Percentiles rank a stretch among this genome's conserved stretches.
Evolutionary conservation across 83 land plant species (phyloP).

Genomic region (Picea abies): DNA sequence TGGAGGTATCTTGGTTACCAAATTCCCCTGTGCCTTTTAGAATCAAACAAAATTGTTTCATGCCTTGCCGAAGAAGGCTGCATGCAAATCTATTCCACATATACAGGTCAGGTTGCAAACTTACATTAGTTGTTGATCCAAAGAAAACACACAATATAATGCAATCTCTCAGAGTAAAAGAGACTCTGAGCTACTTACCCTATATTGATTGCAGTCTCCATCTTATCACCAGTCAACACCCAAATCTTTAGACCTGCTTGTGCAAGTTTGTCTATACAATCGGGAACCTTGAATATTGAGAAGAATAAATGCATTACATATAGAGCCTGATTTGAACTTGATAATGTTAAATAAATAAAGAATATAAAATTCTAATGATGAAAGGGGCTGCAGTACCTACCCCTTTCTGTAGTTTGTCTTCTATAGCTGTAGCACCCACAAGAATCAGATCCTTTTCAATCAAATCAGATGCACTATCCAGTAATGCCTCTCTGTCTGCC

Average conservation of each 20-base stretch:
- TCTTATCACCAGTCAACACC: slow-evolving; percentile 98
- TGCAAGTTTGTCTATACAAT: slow-evolving; percentile 89
- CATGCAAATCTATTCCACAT: slow-evolving; percentile 12
- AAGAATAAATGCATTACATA: not conserved
- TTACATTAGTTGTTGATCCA: not conserved
- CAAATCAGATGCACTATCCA: slow-evolving; percentile 69
- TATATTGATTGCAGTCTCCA: slow-evolving; percentile 98
- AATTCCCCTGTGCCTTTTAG: slow-evolving; percentile 30
- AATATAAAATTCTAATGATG: not conserved
- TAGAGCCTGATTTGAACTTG: not conserved
- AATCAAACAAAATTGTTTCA: slow-evolving; percentile 75
- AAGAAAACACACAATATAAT: slow-evolving; percentile 5
- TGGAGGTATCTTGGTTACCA: slow-evolving; percentile 21
- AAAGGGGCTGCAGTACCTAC: slow-evolving; percentile 29
- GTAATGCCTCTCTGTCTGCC: slow-evolving; percentile 60
- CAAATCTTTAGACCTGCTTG: slow-evolving; percentile 98
- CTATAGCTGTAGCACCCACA: slow-evolving; percentile 96
- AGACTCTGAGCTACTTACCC: slow-evolving; percentile 48
- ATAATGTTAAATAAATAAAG: not conserved
- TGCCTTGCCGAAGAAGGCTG: slow-evolving; percentile 44
- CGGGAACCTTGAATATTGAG: slow-evolving; percentile 68
- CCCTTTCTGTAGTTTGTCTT: slow-evolving; percentile 94
- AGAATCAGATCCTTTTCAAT: slow-evolving; percentile 83
- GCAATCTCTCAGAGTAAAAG: not conserved
- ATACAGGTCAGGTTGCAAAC: not conserved